phyloP scores from a whole-genome alignment of 768 basidiomycete genomes.

The Mycena kentingensis region DNA sequence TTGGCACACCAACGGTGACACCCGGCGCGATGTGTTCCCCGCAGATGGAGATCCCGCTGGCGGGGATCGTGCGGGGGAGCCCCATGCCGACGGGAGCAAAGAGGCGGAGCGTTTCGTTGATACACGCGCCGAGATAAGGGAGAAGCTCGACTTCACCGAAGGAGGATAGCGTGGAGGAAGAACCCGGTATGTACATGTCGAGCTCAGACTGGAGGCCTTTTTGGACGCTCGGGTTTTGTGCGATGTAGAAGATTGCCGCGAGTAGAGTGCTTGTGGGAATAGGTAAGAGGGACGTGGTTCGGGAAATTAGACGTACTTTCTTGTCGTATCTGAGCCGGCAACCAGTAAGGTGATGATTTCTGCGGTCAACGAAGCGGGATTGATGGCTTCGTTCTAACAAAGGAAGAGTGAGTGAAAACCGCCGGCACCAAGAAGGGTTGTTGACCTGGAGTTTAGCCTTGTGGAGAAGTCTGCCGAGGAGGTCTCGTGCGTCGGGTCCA shows the following conservation, averaged over 20 bases:
- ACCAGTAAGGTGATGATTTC: constrained; percentile 66
- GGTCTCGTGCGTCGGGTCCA: constrained; percentile 48
- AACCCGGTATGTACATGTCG: constrained; percentile 57
- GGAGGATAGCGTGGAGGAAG: constrained; percentile 40
- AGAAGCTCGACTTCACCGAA: constrained; percentile 54
- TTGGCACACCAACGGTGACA: constrained; percentile 56
- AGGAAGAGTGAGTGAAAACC: neutral
- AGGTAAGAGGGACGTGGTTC: neutral
- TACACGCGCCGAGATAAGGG: constrained; percentile 59
- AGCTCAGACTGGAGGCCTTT: constrained; percentile 59
- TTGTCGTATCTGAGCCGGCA: constrained; percentile 70
- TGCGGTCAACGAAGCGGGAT: constrained; percentile 55
- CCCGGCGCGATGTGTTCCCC: constrained; percentile 52
- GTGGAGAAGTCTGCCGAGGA: constrained; percentile 11
- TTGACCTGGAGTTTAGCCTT: constrained; percentile 4
- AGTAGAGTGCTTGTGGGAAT: constrained; percentile 53
- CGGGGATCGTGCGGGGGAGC: constrained; percentile 58
- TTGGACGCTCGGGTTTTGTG: constrained; percentile 49
- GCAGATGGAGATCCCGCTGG: constrained; percentile 45
- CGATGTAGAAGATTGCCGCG: constrained; percentile 66
- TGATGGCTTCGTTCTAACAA: constrained; percentile 2
- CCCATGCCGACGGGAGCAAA: constrained; percentile 65
- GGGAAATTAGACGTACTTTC: constrained; percentile 46
- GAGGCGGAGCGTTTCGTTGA: constrained; percentile 62
- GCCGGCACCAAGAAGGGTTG: neutral